phyloP scores from a whole-genome alignment of 2,329 filamentous ascomycete genomes.

The Raffaelea ambrosiae region DNA sequence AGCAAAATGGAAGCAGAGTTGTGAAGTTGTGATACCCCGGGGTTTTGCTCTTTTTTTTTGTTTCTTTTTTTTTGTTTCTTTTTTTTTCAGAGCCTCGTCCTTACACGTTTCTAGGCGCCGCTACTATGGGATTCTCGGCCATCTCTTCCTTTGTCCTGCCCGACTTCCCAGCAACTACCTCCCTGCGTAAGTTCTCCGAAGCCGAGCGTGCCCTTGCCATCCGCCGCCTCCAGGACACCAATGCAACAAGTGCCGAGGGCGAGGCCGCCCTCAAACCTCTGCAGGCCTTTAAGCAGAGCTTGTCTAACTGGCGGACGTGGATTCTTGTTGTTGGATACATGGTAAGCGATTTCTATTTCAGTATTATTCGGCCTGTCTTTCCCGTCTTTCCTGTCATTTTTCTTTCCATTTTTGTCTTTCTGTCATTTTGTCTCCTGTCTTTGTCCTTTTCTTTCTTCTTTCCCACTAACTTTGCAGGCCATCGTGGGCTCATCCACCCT shows the following conservation, averaged over 20 bases:
- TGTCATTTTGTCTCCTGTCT: not conserved
- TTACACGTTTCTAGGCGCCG: constrained; percentile 24
- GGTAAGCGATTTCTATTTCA: constrained; percentile 12
- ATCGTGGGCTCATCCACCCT: constrained; percentile 21
- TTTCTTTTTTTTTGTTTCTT: too few relatives aligned
- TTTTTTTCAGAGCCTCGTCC: too few relatives aligned
- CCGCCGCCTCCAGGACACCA: constrained; percentile 8
- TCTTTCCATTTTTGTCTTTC: not conserved
- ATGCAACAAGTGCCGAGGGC: constrained; percentile 32
- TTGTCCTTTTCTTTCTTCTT: not conserved
- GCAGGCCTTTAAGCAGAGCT: constrained; percentile 16
- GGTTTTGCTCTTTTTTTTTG: too few relatives aligned
- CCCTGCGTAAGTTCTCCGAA: constrained; percentile 37
- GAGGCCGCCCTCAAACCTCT: constrained; percentile 30
- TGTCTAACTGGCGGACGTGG: constrained; percentile 32
- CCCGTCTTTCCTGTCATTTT: not conserved
- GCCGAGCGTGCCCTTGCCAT: constrained; percentile 54
- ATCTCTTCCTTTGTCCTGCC: constrained; percentile 55
- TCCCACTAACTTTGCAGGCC: constrained; percentile 5
- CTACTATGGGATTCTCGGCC: constrained; percentile 45
- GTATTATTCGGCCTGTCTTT: not conserved
- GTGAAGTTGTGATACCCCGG: too few relatives aligned
- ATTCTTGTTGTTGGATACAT: constrained; percentile 31
- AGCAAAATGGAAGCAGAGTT: too few relatives aligned
- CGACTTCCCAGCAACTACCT: constrained; percentile 59